A percentile compares a stretch with the other conserved stretches of the same genome.
These are phyloP conservation scores for Pelargonium hybrid DNA, from an alignment of 441 rosid species.

Conservation along the genomic window DNA sequence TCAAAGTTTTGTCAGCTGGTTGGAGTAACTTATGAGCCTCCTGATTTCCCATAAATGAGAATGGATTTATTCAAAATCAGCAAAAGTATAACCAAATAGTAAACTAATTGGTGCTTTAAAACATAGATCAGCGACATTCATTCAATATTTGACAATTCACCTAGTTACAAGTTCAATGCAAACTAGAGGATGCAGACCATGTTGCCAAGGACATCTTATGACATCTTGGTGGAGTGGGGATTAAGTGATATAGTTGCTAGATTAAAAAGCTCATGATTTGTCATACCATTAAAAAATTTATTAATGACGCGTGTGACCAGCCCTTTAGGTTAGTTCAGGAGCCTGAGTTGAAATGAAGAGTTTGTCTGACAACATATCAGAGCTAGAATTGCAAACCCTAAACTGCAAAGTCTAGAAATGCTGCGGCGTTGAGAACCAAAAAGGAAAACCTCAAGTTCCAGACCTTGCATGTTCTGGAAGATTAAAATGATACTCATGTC, in stretches of 20 bases:
- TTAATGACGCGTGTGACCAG: background rate
- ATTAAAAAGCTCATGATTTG: too few relatives aligned
- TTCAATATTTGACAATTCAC: background rate
- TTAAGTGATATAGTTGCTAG: background rate
- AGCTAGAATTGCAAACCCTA: background rate
- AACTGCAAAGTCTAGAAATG: background rate
- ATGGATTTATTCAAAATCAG: background rate
- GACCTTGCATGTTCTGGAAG: background rate
- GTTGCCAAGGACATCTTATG: background rate
- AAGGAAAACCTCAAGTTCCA: background rate
- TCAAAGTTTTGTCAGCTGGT: conserved; percentile 71
- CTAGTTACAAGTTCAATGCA: background rate
- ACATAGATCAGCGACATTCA: background rate
- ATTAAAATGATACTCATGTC: too few relatives aligned
- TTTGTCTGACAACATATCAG: too few relatives aligned
- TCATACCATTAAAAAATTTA: background rate
- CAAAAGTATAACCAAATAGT: conserved; percentile 6
- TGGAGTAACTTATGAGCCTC: conserved; percentile 86
- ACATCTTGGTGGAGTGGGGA: background rate
- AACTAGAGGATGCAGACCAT: background rate
- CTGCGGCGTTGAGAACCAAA: background rate
- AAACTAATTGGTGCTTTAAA: background rate
- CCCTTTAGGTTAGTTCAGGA: background rate
- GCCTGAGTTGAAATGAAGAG: too few relatives aligned
- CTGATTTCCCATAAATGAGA: conserved; percentile 25